Evolutionary conservation across 768 basidiomycete species (phyloP).

Genomic region (Podaxis carcinomalis): DNA sequence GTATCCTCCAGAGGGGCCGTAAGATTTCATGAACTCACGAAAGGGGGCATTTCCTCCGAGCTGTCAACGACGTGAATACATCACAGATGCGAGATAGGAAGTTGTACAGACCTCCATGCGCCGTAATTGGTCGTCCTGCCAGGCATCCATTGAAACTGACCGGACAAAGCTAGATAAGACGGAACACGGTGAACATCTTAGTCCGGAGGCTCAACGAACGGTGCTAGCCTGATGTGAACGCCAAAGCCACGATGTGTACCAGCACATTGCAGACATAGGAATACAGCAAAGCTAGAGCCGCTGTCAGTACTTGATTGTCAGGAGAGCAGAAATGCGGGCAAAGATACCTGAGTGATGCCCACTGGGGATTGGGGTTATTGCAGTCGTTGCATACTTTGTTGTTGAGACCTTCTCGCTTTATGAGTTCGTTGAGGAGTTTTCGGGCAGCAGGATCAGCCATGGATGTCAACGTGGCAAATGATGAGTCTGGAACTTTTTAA

Average conservation of each 20-base stretch:
- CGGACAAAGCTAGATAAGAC: slow-evolving; percentile 68
- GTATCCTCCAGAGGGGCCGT: slow-evolving; percentile 70
- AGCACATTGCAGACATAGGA: slow-evolving; percentile 88
- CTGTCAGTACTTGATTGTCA: slow-evolving; percentile 13
- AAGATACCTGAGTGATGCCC: slow-evolving; percentile 78
- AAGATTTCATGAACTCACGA: slow-evolving; percentile 70
- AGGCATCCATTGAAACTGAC: slow-evolving; percentile 95
- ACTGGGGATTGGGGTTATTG: slow-evolving; percentile 87
- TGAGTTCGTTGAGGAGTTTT: slow-evolving; percentile 70
- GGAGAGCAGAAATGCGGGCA: not conserved
- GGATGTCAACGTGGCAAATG: slow-evolving; percentile 3
- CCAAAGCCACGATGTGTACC: slow-evolving; percentile 87
- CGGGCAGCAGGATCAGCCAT: slow-evolving; percentile 63
- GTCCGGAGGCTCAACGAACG: slow-evolving; percentile 13
- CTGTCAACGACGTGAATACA: slow-evolving; percentile 30
- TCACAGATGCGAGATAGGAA: slow-evolving; percentile 6
- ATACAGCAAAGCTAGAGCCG: slow-evolving; percentile 66
- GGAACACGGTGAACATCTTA: slow-evolving; percentile 17
- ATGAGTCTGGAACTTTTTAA: not conserved
- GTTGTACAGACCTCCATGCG: slow-evolving; percentile 74
- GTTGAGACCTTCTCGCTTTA: slow-evolving; percentile 62
- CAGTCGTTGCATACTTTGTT: slow-evolving; percentile 86
- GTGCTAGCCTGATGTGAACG: slow-evolving; percentile 77
- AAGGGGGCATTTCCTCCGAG: slow-evolving; percentile 88
- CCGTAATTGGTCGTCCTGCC: slow-evolving; percentile 83